These are phyloP conservation scores for Torulaspora maleeae DNA, from an alignment of 805 yeast species.

Conservation along the genomic window DNA sequence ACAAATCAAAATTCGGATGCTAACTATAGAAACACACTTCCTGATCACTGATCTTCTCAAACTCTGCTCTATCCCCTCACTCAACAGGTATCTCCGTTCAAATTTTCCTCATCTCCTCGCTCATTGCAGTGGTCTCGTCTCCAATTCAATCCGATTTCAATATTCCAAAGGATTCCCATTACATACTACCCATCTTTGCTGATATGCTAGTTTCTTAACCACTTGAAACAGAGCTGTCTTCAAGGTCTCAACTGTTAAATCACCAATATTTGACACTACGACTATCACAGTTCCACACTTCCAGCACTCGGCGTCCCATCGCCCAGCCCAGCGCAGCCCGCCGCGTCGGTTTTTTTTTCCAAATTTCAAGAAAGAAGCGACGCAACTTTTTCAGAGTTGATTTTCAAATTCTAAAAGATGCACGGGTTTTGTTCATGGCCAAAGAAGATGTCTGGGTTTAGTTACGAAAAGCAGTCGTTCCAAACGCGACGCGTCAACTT, in stretches of 20 bases:
- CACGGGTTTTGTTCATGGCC: background rate
- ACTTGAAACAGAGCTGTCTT: background rate
- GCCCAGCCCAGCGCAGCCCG: background rate
- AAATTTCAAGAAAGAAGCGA: background rate
- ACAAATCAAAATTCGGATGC: background rate
- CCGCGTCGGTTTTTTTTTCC: background rate
- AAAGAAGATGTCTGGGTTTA: background rate
- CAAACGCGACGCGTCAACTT: background rate
- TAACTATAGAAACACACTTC: background rate
- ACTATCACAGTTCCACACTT: constrained; percentile 1
- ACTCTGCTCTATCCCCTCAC: background rate
- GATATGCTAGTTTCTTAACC: constrained; percentile 28
- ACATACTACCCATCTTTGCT: constrained; percentile 74
- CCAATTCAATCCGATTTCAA: background rate
- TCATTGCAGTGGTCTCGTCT: background rate
- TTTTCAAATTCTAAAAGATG: background rate
- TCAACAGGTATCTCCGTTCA: background rate
- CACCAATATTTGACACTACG: background rate
- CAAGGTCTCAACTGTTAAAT: background rate
- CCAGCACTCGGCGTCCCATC: background rate
- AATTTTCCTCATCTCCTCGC: background rate
- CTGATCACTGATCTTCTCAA: background rate
- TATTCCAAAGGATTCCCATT: constrained; percentile 19
- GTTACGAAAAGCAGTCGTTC: background rate
- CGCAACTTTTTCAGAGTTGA: too few species aligned